Evolutionary conservation across 2,329 filamentous ascomycete genomes (phyloP), one percentile per base, ranked within the genome.

Genomic region (Aspergillus sp.): DNA sequence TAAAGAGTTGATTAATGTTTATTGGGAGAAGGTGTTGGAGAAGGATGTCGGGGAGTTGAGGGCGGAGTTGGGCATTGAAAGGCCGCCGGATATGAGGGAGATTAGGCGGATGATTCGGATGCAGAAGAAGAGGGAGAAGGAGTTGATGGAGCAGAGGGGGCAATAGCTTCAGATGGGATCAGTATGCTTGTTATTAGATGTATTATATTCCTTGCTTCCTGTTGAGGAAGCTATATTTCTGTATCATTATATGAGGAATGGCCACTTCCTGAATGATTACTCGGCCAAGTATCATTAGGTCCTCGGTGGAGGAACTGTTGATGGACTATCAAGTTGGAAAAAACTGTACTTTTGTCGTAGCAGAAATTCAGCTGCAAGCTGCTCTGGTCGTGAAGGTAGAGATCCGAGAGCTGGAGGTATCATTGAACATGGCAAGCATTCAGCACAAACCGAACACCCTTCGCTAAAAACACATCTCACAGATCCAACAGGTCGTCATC

Each of bases 21-120:
- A 96, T 73, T 99, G 95, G 95, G 95, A 99, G 78, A 92, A 98
- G 81, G 86, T 94, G 79, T 78, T 99, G 66, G 89, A 93, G 79
- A 90, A 87, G 59, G 89, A 96, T 75, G 91, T 96, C 25, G 83
- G 86, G 54, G 90, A 88, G 65, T 73, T 99, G 73, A 84, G 95
- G 65, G 75, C 71, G 4, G 84, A 92, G 73, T 74, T 99, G 68
- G 88, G 91, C 2, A 92, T 99, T 57, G 92, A 98, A 80, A 87
- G 86, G 72, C 95, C 95, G 38, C 91, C 93, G 7, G 92, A 98
- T 77, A 79, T 98, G 77, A 84, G 94, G 68, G 84, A 85, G 25
- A 91, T 94, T 52, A 83, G 95, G 67, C 89, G 84, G 78, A 81
- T 82, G 72, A 86, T 91, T 66, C 84, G 86, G 66, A 86, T 88